A percentile compares a stretch with the other conserved stretches of the same genome.
Conservation (phyloP, 176 grass and related monocot genomes). For the sorghum (Sorghum bicolor) region Sorghum_bicolor_NCBIv3 NC_012873.2:64729001-64729500, state of each 20-base stretch:
- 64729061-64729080: slow-evolving; percentile 10
- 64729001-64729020: slow-evolving; percentile 17
- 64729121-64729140: neutral
- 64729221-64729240: too few species aligned
- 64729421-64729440: neutral
- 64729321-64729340: neutral
- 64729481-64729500: neutral
- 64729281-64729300: neutral
- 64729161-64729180: too few species aligned
- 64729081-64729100: slow-evolving; percentile 8
- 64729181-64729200: neutral
- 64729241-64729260: neutral
- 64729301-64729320: neutral
- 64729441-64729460: neutral
- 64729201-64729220: neutral
- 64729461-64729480: neutral
- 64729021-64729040: neutral
- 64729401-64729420: neutral
- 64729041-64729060: neutral
- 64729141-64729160: neutral
- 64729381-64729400: neutral
- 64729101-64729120: neutral
- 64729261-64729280: too few species aligned
- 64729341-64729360: neutral
- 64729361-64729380: neutral